Evolutionary conservation across 768 basidiomycete genomes (phyloP), one percentile per base, ranked within the genome.

Genomic region (Termitomyces heimii): DNA sequence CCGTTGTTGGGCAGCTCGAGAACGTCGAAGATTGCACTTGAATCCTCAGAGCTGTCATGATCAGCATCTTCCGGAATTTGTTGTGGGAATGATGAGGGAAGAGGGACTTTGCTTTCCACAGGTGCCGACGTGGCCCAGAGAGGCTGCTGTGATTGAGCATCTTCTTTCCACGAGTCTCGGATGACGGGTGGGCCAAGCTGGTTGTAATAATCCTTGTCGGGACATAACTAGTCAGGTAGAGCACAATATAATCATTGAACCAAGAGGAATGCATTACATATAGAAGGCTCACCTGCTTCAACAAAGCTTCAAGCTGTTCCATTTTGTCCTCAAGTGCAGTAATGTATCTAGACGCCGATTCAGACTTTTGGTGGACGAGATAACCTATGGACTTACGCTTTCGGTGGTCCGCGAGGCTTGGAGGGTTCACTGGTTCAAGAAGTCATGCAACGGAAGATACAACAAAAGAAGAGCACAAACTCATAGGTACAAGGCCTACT

Each of bases 351-450:
- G 40, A 22, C 31, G 20, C 6, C 28, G 22, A 48, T 18, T 53
- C 49, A 48, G 42, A 31, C 14, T 40, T 26, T 47, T 53, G 48
- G 31, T 48, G 48, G 32, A 55, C 9, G 56, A 42, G 42, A 14
- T 31, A 43, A 16, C 50, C 32, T 43, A 42, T 34, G 32, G 26
- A 76, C 84, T 63, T 58, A 87, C 82, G 82, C 83, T 70, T 87
- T 87, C 5, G 85, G 81, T 24, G 85, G 85, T 0, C 84, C 84
- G 54, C 85, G 77, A 56, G 84, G 84, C 60, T 82, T 82, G 4
- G 85, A 86, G 2, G 73, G 74, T 66, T 86, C 85, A n/a, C 84
- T 85, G 53, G 13, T 37, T 44, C 55, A 9, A n/a, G 26, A 52
- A 39, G 42, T 45, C 22, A 54, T 32, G 13, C 16, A 37, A 48